Conservation (phyloP, 495 filamentous ascomycete genomes). For the Hypoxylon fragiforme region DNA sequence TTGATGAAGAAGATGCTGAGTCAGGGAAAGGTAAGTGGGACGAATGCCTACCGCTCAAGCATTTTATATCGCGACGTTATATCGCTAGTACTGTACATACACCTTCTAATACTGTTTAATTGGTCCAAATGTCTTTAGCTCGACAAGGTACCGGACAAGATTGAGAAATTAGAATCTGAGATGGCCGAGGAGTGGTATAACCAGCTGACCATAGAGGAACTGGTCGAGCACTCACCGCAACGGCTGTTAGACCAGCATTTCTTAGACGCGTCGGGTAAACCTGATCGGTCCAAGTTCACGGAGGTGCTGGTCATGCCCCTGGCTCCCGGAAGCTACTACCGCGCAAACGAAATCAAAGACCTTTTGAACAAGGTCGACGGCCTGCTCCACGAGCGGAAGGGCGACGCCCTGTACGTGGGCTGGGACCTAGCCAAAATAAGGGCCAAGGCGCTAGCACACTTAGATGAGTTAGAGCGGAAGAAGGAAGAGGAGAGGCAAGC, state of each 20-base stretch:
- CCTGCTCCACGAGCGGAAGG: background rate
- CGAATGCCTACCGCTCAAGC: background rate
- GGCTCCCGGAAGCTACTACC: slow-evolving; percentile 1
- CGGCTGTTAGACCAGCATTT: slow-evolving; percentile 22
- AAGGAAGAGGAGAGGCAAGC: background rate
- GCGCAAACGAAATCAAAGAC: slow-evolving; percentile 9
- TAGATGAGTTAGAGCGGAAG: background rate
- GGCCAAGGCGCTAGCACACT: slow-evolving; percentile 3
- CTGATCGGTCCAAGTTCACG: slow-evolving; percentile 21
- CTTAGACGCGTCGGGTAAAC: slow-evolving; percentile 16
- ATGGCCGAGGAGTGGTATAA: slow-evolving; percentile 19
- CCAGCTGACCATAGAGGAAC: slow-evolving; percentile 14
- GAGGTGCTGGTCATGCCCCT: slow-evolving; percentile 21
- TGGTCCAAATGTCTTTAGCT: no score
- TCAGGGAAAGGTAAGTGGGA: slow-evolving; percentile 13
- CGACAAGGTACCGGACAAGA: slow-evolving; percentile 22
- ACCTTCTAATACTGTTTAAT: no score
- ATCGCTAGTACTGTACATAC: no score
- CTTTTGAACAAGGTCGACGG: background rate
- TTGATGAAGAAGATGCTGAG: slow-evolving; percentile 22
- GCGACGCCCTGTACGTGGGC: slow-evolving; percentile 14
- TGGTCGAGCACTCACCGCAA: slow-evolving; percentile 5
- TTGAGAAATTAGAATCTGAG: slow-evolving; percentile 11
- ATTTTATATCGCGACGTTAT: no score
- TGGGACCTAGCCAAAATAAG: slow-evolving; percentile 16